These are phyloP conservation scores for Rhodosporidiobolus sp. DNA, from an alignment of 768 basidiomycete genomes.

Conservation along the genomic window DNA sequence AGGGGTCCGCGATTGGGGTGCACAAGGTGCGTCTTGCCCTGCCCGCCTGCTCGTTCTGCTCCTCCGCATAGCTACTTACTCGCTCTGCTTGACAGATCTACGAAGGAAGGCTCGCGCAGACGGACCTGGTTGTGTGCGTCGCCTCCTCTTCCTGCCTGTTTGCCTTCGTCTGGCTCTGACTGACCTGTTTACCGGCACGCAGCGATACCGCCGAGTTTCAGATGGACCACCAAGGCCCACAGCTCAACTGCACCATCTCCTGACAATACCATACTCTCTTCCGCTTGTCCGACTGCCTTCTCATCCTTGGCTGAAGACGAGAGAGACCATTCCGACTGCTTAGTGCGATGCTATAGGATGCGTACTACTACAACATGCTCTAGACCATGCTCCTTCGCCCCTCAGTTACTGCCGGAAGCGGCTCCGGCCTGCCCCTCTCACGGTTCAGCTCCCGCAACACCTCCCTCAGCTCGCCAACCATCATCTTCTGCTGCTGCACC, in stretches of 20 bases:
- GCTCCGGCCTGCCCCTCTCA: constrained; percentile 1
- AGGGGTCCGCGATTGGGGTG: constrained; percentile 5
- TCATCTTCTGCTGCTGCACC: constrained; percentile 2
- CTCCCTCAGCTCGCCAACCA: constrained; percentile 35
- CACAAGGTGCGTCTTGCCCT: neutral
- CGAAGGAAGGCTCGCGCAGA: constrained; percentile 30
- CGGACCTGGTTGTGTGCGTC: constrained; percentile 31
- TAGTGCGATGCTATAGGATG: too few relatives aligned
- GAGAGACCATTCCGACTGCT: too few relatives aligned
- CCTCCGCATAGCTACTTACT: too few relatives aligned
- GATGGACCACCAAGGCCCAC: neutral
- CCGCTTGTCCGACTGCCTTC: too few relatives aligned
- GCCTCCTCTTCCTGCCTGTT: neutral
- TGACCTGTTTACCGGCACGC: neutral
- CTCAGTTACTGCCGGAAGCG: too few relatives aligned
- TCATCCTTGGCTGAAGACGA: too few relatives aligned
- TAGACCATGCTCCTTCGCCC: too few relatives aligned
- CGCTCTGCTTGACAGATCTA: neutral
- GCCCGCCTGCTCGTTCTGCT: too few relatives aligned
- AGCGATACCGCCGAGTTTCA: neutral
- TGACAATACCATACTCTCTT: too few relatives aligned
- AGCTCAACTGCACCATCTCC: neutral
- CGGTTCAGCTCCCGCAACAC: constrained; percentile 23
- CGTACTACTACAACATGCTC: too few relatives aligned
- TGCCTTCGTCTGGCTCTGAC: neutral